Base-by-base conservation (phyloP, 345 rosid genomes). In the Hypericum androsaemum region DNA sequence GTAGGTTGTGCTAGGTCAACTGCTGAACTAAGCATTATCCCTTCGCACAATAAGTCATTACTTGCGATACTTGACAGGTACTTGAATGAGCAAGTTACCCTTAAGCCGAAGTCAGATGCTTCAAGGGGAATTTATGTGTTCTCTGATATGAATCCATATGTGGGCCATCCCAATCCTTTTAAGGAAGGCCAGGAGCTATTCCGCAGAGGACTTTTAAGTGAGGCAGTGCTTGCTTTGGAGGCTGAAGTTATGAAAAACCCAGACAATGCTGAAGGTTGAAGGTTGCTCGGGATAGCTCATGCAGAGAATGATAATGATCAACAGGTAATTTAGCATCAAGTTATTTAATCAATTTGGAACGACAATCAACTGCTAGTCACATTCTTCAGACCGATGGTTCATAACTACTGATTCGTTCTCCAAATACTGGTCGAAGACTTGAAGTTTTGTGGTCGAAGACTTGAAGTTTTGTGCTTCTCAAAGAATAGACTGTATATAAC, bases 281-380 rank as follows among this genome's bases (percentile, higher is more conserved):
- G 99, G 65, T 76, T 94, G 70, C 94, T 94, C 63, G 99, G 99
- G 64, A 88, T 88, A 70, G 80, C 97, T 50, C 90, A 94, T 62
- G 99, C 99, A 9, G 99, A 94, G 71, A 94, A 94, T 60, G 99
- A 94, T 67, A 97, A 94, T 58, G 99, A 94, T 74, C 99, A 85
- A 73, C 99, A 94, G 92, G 99, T 88, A 66, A 68, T 45, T 69
- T 6, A 37, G 56, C 48, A n/a, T n/a, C n/a, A n/a, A n/a, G n/a
- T n/a, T n/a, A n/a, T n/a, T n/a, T n/a, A n/a, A n/a, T n/a, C n/a
- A n/a, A n/a, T n/a, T n/a, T n/a, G n/a, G n/a, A n/a, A n/a, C n/a
- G n/a, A n/a, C n/a, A n/a, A n/a, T n/a, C n/a, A n/a, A n/a, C n/a
- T n/a, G n/a, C n/a, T n/a, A n/a, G n/a, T n/a, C n/a, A n/a, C n/a